Evolutionary conservation across 208 protist species (phyloP).

Genomic region (Balamuthia mandrillaris): DNA sequence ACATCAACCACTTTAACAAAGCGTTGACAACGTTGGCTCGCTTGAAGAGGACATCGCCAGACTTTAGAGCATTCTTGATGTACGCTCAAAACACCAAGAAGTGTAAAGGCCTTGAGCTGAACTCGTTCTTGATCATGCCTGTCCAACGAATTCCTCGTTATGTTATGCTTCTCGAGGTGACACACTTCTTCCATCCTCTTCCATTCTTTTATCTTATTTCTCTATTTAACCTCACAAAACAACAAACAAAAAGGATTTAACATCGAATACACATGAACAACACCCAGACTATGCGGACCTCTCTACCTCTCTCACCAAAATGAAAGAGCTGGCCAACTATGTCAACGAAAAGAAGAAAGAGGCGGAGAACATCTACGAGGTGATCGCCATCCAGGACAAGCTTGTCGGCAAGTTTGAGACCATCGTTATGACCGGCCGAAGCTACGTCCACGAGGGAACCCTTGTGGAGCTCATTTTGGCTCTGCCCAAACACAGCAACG

Average conservation of each 20-base stretch:
- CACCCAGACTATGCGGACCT: slow-evolving; percentile 57
- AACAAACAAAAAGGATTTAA: too few species aligned
- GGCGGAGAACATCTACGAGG: slow-evolving; percentile 63
- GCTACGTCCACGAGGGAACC: not conserved
- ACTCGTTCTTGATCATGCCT: slow-evolving; percentile 57
- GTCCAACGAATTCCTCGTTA: slow-evolving; percentile 62
- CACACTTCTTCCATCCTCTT: too few species aligned
- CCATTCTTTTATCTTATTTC: too few species aligned
- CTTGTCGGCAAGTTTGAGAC: slow-evolving; percentile 48
- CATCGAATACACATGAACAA: slow-evolving; percentile 29
- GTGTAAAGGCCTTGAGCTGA: slow-evolving; percentile 47
- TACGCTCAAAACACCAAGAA: not conserved
- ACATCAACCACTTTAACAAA: slow-evolving; percentile 62
- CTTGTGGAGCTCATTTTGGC: not conserved
- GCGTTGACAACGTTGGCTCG: slow-evolving; percentile 36
- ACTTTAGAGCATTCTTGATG: not conserved
- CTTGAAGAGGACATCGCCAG: not conserved
- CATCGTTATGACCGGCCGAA: not conserved
- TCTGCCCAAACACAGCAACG: too few species aligned
- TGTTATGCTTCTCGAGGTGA: slow-evolving; percentile 8
- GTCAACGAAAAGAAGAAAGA: slow-evolving; percentile 63
- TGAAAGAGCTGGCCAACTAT: slow-evolving; percentile 55
- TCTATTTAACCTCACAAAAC: too few species aligned
- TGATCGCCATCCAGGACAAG: slow-evolving; percentile 50
- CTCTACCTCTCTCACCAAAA: slow-evolving; percentile 42